Percentiles rank a stretch among this genome's conserved stretches.
Conservation (phyloP, 2,329 filamentous ascomycete species). For the Aspergillus sp. region DNA sequence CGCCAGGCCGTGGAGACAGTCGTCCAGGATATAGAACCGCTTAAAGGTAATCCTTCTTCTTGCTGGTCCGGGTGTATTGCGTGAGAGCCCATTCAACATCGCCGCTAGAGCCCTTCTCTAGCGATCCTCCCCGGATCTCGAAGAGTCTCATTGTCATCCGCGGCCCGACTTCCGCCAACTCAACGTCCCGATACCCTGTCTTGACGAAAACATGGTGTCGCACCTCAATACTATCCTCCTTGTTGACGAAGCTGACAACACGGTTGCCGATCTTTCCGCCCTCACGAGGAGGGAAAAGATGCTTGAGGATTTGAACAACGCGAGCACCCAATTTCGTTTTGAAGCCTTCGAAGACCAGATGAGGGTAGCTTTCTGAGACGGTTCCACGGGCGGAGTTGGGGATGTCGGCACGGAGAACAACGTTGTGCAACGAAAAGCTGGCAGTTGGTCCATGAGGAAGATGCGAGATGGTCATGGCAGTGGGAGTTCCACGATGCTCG, state of each 20-base stretch:
- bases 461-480: conserved; percentile 82
- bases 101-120: conserved; percentile 86
- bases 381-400: conserved; percentile 83
- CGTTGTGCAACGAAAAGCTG: conserved; percentile 87
- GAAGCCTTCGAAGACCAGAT: conserved; percentile 95
- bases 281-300: conserved; percentile 89
- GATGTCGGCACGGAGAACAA: conserved; percentile 88
- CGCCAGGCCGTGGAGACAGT: conserved; percentile 12
- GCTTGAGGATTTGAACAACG: conserved; percentile 87
- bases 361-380: conserved; percentile 88
- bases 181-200: conserved; percentile 85
- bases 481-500: conserved; percentile 90
- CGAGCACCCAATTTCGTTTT: conserved; percentile 75
- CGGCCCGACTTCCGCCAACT: conserved; percentile 85
- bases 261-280: conserved; percentile 80
- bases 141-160: conserved; percentile 97
- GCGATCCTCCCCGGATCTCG: conserved; percentile 84
- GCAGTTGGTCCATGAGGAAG: conserved; percentile 85
- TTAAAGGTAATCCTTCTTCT: conserved; percentile 93
- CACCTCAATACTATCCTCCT: conserved; percentile 84
- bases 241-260: conserved; percentile 91
- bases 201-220: conserved; percentile 92
- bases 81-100: conserved; percentile 96
- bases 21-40: conserved; percentile 13
- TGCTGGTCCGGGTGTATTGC: conserved; percentile 88